Percentiles rank a stretch among this genome's conserved stretches.
phyloP scores from a whole-genome alignment of 805 yeast species.

The Hanseniaspora lindneri region DNA sequence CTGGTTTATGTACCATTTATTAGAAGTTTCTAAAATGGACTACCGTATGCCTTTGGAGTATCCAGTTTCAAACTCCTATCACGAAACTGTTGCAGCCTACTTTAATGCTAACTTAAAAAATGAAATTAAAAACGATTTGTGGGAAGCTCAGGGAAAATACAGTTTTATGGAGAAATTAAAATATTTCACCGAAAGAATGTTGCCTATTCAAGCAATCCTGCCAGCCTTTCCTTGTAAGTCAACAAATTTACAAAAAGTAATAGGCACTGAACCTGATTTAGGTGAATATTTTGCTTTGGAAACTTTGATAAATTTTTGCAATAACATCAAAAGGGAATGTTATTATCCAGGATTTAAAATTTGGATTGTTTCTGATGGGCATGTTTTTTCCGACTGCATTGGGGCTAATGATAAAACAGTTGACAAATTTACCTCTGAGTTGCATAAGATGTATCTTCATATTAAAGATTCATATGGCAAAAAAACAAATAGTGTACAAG shows the following conservation, averaged over 20 bases:
- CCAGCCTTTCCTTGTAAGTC: slow-evolving; percentile 60
- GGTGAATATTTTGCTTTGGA: slow-evolving; percentile 38
- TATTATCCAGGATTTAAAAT: slow-evolving; percentile 47
- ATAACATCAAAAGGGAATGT: slow-evolving; percentile 27
- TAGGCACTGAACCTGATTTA: slow-evolving; percentile 40
- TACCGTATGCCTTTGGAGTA: slow-evolving; percentile 19
- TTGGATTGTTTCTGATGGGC: slow-evolving; percentile 53
- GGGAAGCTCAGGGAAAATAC: slow-evolving; percentile 38
- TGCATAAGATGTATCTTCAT: slow-evolving; percentile 34
- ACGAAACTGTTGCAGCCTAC: slow-evolving; percentile 30
- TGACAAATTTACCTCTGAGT: slow-evolving; percentile 35
- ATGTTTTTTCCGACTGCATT: slow-evolving; percentile 53
- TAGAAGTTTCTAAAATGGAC: slow-evolving; percentile 29
- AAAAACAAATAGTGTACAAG: slow-evolving; percentile 17
- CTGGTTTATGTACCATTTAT: slow-evolving; percentile 32
- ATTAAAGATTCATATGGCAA: slow-evolving; percentile 26
- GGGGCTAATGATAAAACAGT: slow-evolving; percentile 49
- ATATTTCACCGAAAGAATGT: slow-evolving; percentile 39
- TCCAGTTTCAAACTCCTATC: slow-evolving; percentile 19
- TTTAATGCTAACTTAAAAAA: slow-evolving; percentile 41
- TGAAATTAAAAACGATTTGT: slow-evolving; percentile 36
- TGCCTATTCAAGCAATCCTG: slow-evolving; percentile 43
- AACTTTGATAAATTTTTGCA: slow-evolving; percentile 30
- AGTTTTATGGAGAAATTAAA: slow-evolving; percentile 34
- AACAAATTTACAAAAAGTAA: slow-evolving; percentile 44